Evolutionary conservation across 176 grass and related monocot genomes (phyloP).

Genomic region (Bothriochloa decipiens): DNA sequence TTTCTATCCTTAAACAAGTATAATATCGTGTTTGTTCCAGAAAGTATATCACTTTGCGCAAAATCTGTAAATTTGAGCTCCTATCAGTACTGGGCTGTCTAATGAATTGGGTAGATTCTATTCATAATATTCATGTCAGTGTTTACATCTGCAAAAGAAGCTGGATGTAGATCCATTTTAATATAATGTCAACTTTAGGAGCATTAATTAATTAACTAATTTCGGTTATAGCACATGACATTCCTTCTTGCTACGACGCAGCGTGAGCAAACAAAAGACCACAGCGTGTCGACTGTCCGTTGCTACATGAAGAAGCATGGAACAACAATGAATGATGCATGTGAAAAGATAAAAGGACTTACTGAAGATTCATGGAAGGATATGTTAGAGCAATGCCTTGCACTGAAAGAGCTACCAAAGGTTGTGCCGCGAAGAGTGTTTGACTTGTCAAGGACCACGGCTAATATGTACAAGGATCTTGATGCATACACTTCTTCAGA

Average conservation of each 20-base stretch:
- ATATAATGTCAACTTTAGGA: neutral
- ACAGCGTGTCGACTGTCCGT: conserved; percentile 37
- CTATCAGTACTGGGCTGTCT: neutral
- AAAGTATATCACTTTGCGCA: neutral
- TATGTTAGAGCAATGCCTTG: conserved; percentile 27
- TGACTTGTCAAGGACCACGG: conserved; percentile 37
- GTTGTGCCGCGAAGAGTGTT: conserved; percentile 22
- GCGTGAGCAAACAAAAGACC: conserved; percentile 43
- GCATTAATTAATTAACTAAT: neutral
- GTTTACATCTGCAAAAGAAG: neutral
- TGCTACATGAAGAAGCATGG: conserved; percentile 58
- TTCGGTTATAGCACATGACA: neutral
- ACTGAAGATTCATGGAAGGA: conserved; percentile 50
- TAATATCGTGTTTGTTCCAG: neutral
- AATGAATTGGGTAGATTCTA: neutral
- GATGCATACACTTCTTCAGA: conserved; percentile 40
- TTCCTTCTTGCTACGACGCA: neutral
- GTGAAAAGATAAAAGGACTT: conserved; percentile 38
- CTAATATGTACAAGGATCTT: conserved; percentile 30
- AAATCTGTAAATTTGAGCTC: neutral
- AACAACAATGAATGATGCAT: conserved; percentile 12
- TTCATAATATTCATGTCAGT: neutral
- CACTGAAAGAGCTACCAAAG: conserved; percentile 2
- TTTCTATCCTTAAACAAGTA: neutral
- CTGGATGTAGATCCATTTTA: neutral